Evolutionary conservation across 139 green algal genomes (phyloP), one percentile per base, ranked within the genome.

Genomic region (Yamagishiella unicocca): DNA sequence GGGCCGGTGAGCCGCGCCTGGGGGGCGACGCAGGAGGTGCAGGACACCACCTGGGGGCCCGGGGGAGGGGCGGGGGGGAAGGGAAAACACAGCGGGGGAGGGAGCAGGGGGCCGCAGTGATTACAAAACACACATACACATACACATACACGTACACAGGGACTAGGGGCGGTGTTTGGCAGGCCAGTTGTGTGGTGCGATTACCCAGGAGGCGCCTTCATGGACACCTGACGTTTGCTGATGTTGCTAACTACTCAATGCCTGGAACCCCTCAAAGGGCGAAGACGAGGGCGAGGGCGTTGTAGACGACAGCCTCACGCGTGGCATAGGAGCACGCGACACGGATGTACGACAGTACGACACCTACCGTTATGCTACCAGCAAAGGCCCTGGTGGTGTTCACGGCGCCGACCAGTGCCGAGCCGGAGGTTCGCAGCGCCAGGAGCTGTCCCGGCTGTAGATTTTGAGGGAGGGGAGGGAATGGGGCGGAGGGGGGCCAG

Each of bases 351-450:
- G 61, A 68, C 14, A 19, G 31, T n/a, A 8, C 22, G 25, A 68
- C 1, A 31, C 78, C 21, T 35, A 85, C 79, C 79, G 21, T 70
- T 3, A 64, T 61, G 61, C 10, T 53, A 5, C 79, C 79, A 4
- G 42, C 45, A 40, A 85, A 85, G 61, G 61, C 14, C 4, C 27
- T n/a, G n/a, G 61, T 37, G 61, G 38, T 40, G 79, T 85, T 72
- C 2, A 33, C 9, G 22, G 42, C 61, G 19, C 40, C 17, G 3
- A 76, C 61, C 61, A 85, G 43, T 17, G 31, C 61, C n/a, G 40
- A 45, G 27, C 79, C 79, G 14, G 1, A 4, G 29, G 40, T 4
- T 42, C 33, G 40, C 38, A 84, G 58, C 38, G 58, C 24, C 58
- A 84, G 54, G 21, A 5, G 29, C 19, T 58, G 38, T 27, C 55